A percentile compares a stretch with the other conserved stretches of the same genome.
Conservation (phyloP, 78 protist genomes). For the Protostelium mycophagum region DNA sequence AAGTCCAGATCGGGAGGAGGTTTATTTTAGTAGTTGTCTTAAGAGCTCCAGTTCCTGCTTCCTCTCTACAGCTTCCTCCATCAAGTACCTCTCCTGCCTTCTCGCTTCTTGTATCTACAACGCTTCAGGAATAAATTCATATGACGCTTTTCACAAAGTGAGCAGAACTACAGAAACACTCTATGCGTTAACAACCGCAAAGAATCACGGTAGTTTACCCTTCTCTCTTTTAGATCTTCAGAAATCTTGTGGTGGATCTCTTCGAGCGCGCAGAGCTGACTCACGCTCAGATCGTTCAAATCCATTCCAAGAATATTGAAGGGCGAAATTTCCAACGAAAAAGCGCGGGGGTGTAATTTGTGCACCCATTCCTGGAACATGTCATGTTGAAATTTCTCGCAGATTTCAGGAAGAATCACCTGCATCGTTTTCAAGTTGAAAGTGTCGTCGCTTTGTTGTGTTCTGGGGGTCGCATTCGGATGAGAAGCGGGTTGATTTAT, state of each 20-base stretch:
- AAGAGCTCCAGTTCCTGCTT: too few species aligned
- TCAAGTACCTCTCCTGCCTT: background rate
- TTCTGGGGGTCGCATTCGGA: background rate
- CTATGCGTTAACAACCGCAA: too few species aligned
- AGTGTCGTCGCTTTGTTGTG: background rate
- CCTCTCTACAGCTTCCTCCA: background rate
- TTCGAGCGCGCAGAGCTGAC: background rate
- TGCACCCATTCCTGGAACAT: background rate
- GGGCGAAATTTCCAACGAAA: background rate
- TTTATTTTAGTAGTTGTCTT: too few species aligned
- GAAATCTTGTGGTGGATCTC: background rate
- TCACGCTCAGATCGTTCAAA: background rate
- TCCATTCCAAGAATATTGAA: background rate
- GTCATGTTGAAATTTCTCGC: too few species aligned
- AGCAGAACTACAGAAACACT: too few species aligned
- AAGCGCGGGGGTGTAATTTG: background rate
- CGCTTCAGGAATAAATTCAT: background rate
- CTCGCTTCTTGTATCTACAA: background rate
- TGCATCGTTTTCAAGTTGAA: background rate
- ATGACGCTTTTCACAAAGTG: background rate
- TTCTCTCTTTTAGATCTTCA: background rate
- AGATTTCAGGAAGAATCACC: too few species aligned
- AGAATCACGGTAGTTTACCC: too few species aligned
- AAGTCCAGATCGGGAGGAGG: too few species aligned
- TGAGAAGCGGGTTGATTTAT: too few species aligned